Evolutionary conservation across 306 rosid species (phyloP).

Genomic region (Dicorynia guianensis): DNA sequence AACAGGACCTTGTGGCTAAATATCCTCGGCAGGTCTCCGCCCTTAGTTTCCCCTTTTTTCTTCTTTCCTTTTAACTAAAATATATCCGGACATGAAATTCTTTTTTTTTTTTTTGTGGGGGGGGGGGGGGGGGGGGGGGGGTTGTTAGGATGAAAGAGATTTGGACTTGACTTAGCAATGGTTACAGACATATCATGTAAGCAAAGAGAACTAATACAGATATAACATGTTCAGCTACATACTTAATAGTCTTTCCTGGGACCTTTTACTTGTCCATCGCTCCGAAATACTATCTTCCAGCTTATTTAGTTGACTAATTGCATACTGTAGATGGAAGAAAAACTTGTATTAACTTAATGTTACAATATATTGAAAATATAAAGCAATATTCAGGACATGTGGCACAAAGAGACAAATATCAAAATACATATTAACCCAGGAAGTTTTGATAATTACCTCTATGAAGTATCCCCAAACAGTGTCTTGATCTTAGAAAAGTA

Average conservation of each 20-base stretch:
- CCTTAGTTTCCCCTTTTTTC: not conserved
- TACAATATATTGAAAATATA: constrained; percentile 3
- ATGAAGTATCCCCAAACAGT: not conserved
- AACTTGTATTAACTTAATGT: constrained; percentile 37
- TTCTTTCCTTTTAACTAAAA: no score
- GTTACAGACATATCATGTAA: constrained; percentile 30
- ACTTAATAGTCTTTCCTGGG: constrained; percentile 64
- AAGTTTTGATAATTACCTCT: not conserved
- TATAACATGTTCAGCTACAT: constrained; percentile 43
- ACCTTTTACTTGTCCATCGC: constrained; percentile 79
- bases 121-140: no score
- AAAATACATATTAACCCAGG: not conserved
- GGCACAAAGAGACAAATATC: not conserved
- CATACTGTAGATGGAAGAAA: constrained; percentile 73
- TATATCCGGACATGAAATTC: no score
- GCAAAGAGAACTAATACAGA: constrained; percentile 15
- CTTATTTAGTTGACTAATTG: constrained; percentile 82
- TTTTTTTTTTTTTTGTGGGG: no score
- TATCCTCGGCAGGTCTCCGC: not conserved
- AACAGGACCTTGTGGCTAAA: no score
- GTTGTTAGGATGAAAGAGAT: not conserved
- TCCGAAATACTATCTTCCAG: constrained; percentile 97
- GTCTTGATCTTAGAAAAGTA: not conserved
- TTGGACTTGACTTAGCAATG: constrained; percentile 23
- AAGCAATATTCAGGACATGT: constrained; percentile 24